Base-by-base conservation (phyloP, 2,329 filamentous ascomycete genomes). In the Xylaria sp. region DNA sequence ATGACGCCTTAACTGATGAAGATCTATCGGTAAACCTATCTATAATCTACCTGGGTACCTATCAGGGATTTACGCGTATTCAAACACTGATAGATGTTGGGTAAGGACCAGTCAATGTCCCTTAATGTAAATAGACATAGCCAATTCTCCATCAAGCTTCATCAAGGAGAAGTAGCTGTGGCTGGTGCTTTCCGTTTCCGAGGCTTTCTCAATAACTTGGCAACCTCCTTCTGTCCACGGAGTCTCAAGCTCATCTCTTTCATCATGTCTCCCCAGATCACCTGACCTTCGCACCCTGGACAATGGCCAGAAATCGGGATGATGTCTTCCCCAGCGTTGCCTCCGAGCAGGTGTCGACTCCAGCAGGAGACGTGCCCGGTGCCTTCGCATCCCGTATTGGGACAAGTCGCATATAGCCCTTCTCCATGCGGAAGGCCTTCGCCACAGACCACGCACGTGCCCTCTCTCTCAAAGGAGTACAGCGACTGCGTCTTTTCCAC, bases 241-340 rank as follows among this genome's bases (percentile, higher is more conserved):
- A 86, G 80, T 31, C 94, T 84, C 49, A 97, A 77, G 52, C 85
- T 95, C 68, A 96, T 76, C 73, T 96, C 93, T 72, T 88, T 93
- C 79, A 96, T 90, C 77, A 97, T 85, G 48, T 90, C 85, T 0
- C 82, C 80, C 94, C 94, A 98, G 52, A 81, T 74, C 1, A 93
- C 77, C 4, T 80, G 75, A 0, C 80, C 79, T 1, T 81, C 76
- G 72, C 94, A 98, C 19, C 78, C 78, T 0, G 92, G 92, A 76
- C 94, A 98, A 2, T 70, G 75, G 2, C 92, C 93, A 33, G 81
- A 73, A 1, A 85, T 80, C 0, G 94, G 94, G 1, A 96, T 71
- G 1, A 96, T 70, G 3, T 79, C 53, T 47, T 67, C 73, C 35
- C 61, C 71, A 3, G 70, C 66, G 5, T 77, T 74, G 1, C 70